Base-by-base conservation (phyloP, 345 rosid genomes). In the Euphorbia lathyris region DNA sequence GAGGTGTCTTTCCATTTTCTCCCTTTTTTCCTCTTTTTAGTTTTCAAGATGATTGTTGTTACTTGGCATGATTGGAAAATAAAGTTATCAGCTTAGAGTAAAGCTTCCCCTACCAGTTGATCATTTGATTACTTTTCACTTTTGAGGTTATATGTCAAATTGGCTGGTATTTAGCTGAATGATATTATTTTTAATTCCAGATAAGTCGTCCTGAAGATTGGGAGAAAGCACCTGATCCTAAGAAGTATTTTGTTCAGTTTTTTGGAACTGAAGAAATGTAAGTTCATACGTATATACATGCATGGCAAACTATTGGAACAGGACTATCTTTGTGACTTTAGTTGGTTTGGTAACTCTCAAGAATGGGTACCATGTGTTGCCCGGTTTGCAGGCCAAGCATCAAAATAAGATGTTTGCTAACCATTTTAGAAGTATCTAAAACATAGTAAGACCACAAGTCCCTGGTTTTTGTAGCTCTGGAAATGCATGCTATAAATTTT, bases 221-320 rank as follows among this genome's bases (percentile, higher is more conserved):
- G 93, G 72, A 87, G 42, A 82, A 71, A 29, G 77, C 74, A 47
- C 87, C 87, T 34, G 97, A 94, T 73, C 91, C 93, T 42, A 91
- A 84, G 82, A 94, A 90, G 76, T 78, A 83, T 74, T 94, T 94
- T 78, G 96, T 91, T 71, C 79, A 82, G 36, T 94, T 91, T 75
- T 94, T 87, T 34, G 97, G 98, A 77, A 94, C 98, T 30, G 72
- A 84, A 72, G 97, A 94, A 83, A 91, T 94, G 97, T 94, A 79
- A 88, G 97, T 81, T 53, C 29, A 45, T 42, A 47, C 4, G 4
- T 32, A 43, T n/a, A 30, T 30, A 22, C 9, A 10, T 56, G 34
- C 26, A 34, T 65, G 53, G 12, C 13, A 50, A 65, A 45, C 3
- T 12, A 3, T 34, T 67, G 70, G 26, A 23, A 20, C 34, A 9